A percentile compares a stretch with the other conserved stretches of the same genome.
phyloP scores from a whole-genome alignment of 441 rosid genomes.

The Kokia cookei region DNA sequence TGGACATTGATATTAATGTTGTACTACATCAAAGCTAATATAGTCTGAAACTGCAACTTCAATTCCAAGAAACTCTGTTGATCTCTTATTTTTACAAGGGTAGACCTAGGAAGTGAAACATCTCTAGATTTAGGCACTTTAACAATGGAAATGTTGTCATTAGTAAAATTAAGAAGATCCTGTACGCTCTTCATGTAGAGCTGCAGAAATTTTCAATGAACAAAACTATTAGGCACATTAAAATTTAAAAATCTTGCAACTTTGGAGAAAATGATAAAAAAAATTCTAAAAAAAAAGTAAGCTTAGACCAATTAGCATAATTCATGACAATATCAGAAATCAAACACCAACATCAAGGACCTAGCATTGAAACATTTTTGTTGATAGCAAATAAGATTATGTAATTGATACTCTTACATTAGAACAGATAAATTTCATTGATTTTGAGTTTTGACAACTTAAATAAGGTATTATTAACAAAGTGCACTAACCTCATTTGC shows the following conservation, averaged over 20 bases:
- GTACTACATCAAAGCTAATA: too few species aligned
- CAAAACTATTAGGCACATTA: too few species aligned
- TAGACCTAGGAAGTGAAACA: constrained; percentile 89
- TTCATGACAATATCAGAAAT: too few species aligned
- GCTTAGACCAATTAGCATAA: too few species aligned
- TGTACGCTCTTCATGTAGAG: constrained; percentile 97
- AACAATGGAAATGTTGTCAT: constrained; percentile 76
- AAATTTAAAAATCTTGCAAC: too few species aligned
- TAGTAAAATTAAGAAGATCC: constrained; percentile 90
- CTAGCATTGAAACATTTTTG: constrained; percentile 30
- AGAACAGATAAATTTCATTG: background rate
- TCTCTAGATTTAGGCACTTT: constrained; percentile 95
- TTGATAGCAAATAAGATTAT: constrained; percentile 1
- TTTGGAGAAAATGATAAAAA: too few species aligned
- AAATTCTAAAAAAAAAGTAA: too few species aligned
- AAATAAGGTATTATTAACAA: background rate
- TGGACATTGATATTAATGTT: too few species aligned
- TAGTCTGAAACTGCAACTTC: background rate
- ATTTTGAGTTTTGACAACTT: background rate
- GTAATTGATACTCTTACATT: background rate
- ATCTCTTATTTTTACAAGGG: constrained; percentile 72
- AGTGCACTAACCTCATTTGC: constrained; percentile 58
- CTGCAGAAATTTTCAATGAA: constrained; percentile 25
- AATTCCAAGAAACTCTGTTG: constrained; percentile 80
- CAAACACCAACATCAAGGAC: constrained; percentile 45